Evolutionary conservation across 495 filamentous ascomycete genomes (phyloP).

Genomic region (Penicillium cosmopolitanum): DNA sequence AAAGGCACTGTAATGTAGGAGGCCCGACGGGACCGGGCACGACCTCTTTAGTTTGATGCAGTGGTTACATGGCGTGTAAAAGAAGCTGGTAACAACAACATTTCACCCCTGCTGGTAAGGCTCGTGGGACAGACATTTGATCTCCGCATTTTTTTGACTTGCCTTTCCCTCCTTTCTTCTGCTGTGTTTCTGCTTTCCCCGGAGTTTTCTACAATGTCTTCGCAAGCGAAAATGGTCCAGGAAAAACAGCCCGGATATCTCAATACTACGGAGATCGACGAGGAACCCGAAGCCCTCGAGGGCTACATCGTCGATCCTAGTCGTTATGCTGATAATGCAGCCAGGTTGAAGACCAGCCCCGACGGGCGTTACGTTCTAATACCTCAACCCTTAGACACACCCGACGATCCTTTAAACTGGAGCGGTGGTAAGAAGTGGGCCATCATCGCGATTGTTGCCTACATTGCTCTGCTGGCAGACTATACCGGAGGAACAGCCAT

Average conservation of each 20-base stretch:
- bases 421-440: slow-evolving; percentile 5
- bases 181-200: neutral
- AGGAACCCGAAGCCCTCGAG: slow-evolving; percentile 21
- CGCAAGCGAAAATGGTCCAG: neutral
- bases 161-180: neutral
- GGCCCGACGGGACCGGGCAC: neutral
- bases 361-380: slow-evolving; percentile 20
- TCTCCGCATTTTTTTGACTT: slow-evolving; percentile 1
- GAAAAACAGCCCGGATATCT: slow-evolving; percentile 3
- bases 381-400: slow-evolving; percentile 18
- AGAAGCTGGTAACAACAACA: too few relatives aligned
- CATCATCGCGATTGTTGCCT: slow-evolving; percentile 16
- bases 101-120: too few relatives aligned
- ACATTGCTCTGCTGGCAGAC: slow-evolving; percentile 18
- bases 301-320: slow-evolving; percentile 21
- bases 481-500: slow-evolving; percentile 19
- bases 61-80: too few relatives aligned
- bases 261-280: slow-evolving; percentile 9
- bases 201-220: neutral
- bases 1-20: neutral
- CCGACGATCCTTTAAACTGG: slow-evolving; percentile 20
- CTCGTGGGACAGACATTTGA: too few relatives aligned
- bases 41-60: too few relatives aligned
- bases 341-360: slow-evolving; percentile 16
- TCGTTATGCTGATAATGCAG: slow-evolving; percentile 20